Evolutionary conservation across 78 protist genomes (phyloP).

Genomic region (Cavenderia fasciculata): DNA sequence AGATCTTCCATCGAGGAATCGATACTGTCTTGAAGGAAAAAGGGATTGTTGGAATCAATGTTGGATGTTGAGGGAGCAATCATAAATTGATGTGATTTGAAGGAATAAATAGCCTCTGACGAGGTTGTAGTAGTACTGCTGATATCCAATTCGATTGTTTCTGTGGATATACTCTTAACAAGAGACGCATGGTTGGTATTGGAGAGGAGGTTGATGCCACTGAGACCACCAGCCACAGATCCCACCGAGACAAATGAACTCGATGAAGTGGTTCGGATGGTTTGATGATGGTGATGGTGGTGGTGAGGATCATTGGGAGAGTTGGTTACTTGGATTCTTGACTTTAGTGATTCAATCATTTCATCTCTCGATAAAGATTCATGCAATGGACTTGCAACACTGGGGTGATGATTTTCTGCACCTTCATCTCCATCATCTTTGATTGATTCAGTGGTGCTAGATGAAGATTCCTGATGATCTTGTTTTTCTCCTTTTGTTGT

Average conservation of each 20-base stretch:
- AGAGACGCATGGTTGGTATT: too few species aligned
- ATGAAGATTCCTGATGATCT: background rate
- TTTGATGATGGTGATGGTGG: background rate
- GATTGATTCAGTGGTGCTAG: background rate
- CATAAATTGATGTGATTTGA: slow-evolving; percentile 69
- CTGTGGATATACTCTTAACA: background rate
- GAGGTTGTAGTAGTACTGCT: background rate
- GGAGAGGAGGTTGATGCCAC: background rate
- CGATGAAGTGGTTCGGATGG: background rate
- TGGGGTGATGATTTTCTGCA: background rate
- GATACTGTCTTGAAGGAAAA: slow-evolving; percentile 47
- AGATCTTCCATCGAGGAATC: slow-evolving; percentile 72
- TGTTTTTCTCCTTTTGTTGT: background rate
- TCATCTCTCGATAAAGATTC: slow-evolving; percentile 39
- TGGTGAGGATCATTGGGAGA: background rate
- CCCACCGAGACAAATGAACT: background rate
- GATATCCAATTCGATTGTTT: background rate
- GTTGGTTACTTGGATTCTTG: slow-evolving; percentile 13
- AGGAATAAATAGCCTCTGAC: slow-evolving; percentile 15
- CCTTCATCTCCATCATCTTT: background rate
- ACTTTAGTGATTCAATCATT: slow-evolving; percentile 64
- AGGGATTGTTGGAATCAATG: slow-evolving; percentile 49
- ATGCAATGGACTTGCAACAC: background rate
- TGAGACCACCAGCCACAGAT: background rate
- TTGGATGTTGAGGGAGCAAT: slow-evolving; percentile 41